These are phyloP conservation scores for Penstemon newberryi DNA, from an alignment of 257 asterid genomes.

Conservation along the genomic window DNA sequence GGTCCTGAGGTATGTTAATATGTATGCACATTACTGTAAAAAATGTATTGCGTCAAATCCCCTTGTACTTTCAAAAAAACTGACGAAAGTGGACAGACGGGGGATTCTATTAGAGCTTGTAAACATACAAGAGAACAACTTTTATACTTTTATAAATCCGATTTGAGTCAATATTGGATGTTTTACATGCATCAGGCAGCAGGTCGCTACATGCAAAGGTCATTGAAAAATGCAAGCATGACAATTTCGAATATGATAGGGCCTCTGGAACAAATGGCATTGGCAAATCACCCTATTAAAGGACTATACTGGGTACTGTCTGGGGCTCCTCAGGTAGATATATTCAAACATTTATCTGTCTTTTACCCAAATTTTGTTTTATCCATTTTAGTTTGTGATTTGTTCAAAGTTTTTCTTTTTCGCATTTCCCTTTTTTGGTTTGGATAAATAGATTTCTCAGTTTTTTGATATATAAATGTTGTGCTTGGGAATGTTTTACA, in stretches of 20 bases:
- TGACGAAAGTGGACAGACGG: too few species aligned
- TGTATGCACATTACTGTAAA: too few species aligned
- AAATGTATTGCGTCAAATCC: too few species aligned
- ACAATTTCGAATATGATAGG: neutral
- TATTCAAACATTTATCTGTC: too few species aligned
- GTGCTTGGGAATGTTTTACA: neutral
- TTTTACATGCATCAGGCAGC: neutral
- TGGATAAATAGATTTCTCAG: too few species aligned
- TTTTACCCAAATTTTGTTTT: too few species aligned
- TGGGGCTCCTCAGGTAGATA: neutral
- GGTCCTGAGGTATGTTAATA: slow-evolving; percentile 61
- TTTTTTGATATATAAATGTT: too few species aligned
- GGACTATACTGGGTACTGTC: neutral
- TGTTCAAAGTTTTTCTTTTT: too few species aligned
- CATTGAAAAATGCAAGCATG: neutral
- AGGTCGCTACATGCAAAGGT: neutral
- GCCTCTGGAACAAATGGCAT: neutral
- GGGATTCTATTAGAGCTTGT: too few species aligned
- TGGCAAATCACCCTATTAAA: neutral
- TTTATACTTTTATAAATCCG: neutral
- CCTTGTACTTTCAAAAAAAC: too few species aligned
- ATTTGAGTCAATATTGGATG: neutral
- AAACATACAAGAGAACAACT: neutral
- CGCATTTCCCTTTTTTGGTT: too few species aligned
- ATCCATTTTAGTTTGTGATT: neutral